Evolutionary conservation across 257 asterid genomes (phyloP).

Genomic region (Catharanthus roseus): DNA sequence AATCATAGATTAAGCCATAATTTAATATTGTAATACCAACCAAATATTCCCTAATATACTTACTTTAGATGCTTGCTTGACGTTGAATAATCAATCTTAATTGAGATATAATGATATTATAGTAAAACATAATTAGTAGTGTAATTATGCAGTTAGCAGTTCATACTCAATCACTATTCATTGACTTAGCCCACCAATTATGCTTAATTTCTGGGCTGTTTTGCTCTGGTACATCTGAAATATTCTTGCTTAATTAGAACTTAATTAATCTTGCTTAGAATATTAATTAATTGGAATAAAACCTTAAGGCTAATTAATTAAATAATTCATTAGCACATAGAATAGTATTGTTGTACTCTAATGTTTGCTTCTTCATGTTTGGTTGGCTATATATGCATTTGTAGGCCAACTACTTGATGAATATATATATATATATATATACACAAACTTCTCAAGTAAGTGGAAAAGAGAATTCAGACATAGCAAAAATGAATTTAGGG

Average conservation of each 20-base stretch:
- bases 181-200: conserved; percentile 24
- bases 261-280: no score
- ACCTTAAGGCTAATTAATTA: no score
- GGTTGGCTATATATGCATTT: conserved; percentile 8
- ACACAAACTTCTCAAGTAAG: not conserved
- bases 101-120: conserved; percentile 9
- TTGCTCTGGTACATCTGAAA: conserved; percentile 3
- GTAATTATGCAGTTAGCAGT: conserved; percentile 17
- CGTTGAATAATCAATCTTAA: conserved; percentile 13
- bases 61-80: conserved; percentile 23
- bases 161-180: conserved; percentile 17
- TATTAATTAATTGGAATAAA: no score
- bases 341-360: not conserved
- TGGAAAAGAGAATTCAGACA: not conserved
- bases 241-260: no score
- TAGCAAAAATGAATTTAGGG: no score
- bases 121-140: conserved; percentile 13
- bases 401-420: conserved; percentile 15
- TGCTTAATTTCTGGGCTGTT: conserved; percentile 4
- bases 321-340: not conserved
- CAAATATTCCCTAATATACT: conserved; percentile 18
- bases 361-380: not conserved
- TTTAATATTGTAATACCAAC: conserved; percentile 17
- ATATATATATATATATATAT: no score
- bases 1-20: conserved; percentile 16